These are phyloP conservation scores for Daphne laureola DNA, from an alignment of 441 rosid genomes.

Conservation along the genomic window DNA sequence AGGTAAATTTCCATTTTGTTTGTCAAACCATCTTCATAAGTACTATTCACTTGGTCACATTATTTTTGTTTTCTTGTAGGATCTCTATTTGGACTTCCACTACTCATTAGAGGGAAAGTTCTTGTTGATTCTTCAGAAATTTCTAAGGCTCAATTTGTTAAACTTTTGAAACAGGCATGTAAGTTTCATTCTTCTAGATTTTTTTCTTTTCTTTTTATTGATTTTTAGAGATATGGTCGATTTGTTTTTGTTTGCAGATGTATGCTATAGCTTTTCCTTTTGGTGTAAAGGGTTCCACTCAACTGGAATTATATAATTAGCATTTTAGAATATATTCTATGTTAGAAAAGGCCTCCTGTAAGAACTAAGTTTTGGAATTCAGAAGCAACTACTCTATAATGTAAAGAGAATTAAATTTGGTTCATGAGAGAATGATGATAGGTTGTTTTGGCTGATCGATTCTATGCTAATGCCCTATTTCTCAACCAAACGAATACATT, in stretches of 20 bases:
- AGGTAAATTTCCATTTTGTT: slow-evolving; percentile 15
- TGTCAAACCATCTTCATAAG: background rate
- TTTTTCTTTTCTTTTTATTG: background rate
- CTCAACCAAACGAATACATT: no score
- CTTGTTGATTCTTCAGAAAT: slow-evolving; percentile 21
- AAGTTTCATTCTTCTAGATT: background rate
- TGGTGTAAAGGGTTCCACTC: background rate
- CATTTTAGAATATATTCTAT: slow-evolving; percentile 2
- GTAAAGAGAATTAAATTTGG: no score
- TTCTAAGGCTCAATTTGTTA: slow-evolving; percentile 27
- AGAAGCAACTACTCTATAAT: no score
- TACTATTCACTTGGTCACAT: background rate
- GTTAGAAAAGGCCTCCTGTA: background rate
- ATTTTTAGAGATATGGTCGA: background rate
- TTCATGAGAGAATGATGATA: no score
- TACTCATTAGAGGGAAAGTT: slow-evolving; percentile 27
- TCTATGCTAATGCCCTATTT: no score
- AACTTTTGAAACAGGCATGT: slow-evolving; percentile 34
- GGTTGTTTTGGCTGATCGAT: no score
- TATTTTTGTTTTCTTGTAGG: slow-evolving; percentile 11
- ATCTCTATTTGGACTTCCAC: slow-evolving; percentile 26
- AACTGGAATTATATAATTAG: background rate
- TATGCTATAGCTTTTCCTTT: background rate
- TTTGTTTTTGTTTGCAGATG: background rate
- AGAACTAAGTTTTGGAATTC: no score